Evolutionary conservation across 768 basidiomycete species (phyloP), one percentile per base, ranked within the genome.

Genomic region (Coprinopsis sp.): DNA sequence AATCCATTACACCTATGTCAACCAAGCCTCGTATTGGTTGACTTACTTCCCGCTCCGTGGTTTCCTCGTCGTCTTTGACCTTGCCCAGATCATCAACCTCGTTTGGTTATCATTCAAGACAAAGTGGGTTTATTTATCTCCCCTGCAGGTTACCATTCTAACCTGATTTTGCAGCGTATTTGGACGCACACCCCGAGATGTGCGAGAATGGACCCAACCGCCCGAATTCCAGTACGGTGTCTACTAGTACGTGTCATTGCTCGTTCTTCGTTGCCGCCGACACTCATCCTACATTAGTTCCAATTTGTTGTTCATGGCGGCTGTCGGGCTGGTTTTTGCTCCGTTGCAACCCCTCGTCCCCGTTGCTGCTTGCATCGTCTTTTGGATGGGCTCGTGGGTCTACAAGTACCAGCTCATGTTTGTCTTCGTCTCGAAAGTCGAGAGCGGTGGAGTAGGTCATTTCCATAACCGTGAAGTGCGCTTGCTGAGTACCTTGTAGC

Each of bases 331-430:
- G 39, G 84, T 96, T 14, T 98, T 98, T 58, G 92, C 95, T 0
- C 95, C 95, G 12, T 70, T 99, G 5, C 94, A 95, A 0, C 96
- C 96, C 1, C 67, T 98, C 24, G 93, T 99, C 13, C 78, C 76
- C 7, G 73, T 93, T 22, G 89, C 87, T 14, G 91, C 83, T 11
- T 84, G 84, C 2, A 61, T 86, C 25, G 91, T 96, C 18, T 88
- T 93, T 63, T 97, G 92, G 89, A 69, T 86, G 58, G 80, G 80
- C 51, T 87, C 84, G 4, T 82, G 82, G 74, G 87, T 91, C 18
- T 91, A 94, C 74, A 99, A 98, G 68, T 98, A 98, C 59, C 88
- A 94, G 70, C 72, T 97, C 40, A 92, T 97, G 83, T 98, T 95
- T 63, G 91, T 95, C 47, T 94, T 78, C 60, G 70, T 91, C 38